These are phyloP conservation scores for Neckera pumila DNA, from an alignment of 225 moss, liverwort and hornwort species.

Conservation along the genomic window DNA sequence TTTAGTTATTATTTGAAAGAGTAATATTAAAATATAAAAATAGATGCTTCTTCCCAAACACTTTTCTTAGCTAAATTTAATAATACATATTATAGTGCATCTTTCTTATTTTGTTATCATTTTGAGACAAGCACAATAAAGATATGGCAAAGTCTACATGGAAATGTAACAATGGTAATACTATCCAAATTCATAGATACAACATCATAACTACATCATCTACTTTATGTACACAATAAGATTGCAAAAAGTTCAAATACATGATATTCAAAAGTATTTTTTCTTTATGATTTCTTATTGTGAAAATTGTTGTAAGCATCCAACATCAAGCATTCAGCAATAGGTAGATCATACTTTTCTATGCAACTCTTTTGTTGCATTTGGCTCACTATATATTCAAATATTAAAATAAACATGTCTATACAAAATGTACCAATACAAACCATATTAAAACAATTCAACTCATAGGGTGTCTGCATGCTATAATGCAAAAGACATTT, in stretches of 20 bases:
- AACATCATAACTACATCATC: not conserved
- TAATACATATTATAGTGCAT: not conserved
- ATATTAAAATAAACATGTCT: not conserved
- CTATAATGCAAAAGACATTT: fast-evolving
- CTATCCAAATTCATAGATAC: not conserved
- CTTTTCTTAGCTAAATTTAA: not conserved
- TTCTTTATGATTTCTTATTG: not conserved
- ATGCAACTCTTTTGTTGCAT: not conserved
- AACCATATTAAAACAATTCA: not conserved
- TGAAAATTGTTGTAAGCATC: not conserved
- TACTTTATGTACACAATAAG: not conserved
- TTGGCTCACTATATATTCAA: not conserved
- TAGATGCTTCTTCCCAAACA: not conserved
- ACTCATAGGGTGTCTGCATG: fast-evolving
- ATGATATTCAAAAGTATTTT: not conserved
- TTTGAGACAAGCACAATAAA: not conserved
- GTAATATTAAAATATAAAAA: not conserved
- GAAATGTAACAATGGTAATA: not conserved
- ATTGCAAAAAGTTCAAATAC: not conserved
- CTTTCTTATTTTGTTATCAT: not conserved
- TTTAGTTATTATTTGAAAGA: not conserved
- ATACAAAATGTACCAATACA: too few species aligned
- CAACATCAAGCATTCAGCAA: not conserved
- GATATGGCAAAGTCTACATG: not conserved
- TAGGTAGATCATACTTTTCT: not conserved